Evolutionary conservation across 2,329 filamentous ascomycete genomes (phyloP).

Genomic region (Mariannaea elegans): DNA sequence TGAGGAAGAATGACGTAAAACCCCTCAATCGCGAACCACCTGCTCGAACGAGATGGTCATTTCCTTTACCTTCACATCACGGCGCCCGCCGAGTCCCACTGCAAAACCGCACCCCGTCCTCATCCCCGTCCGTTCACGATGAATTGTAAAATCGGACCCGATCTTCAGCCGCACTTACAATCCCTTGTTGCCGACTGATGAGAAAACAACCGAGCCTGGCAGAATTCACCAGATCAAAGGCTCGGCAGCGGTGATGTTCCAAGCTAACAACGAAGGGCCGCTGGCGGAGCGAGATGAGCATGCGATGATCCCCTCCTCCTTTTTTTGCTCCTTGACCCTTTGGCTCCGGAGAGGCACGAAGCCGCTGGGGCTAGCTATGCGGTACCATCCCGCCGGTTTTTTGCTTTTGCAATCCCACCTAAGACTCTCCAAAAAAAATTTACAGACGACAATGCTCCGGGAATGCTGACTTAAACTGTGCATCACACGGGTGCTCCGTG

Average conservation of each 20-base stretch:
- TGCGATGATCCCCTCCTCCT: slow-evolving; percentile 19
- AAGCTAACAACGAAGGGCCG: not conserved
- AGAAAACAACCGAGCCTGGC: not conserved
- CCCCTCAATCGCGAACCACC: too few relatives aligned
- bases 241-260: not conserved
- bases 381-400: not conserved
- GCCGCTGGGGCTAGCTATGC: not conserved
- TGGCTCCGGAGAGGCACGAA: not conserved
- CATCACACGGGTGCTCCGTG: too few relatives aligned
- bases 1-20: too few relatives aligned
- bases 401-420: not conserved
- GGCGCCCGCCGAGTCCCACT: not conserved
- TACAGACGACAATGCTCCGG: not conserved
- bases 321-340: not conserved
- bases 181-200: not conserved
- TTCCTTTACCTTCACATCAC: not conserved
- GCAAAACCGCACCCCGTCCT: not conserved
- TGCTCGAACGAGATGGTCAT: not conserved
- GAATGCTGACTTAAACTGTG: too few relatives aligned
- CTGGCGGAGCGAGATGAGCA: slow-evolving; percentile 21
- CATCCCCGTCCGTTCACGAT: not conserved
- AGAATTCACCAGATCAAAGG: not conserved
- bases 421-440: too few relatives aligned
- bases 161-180: too few relatives aligned
- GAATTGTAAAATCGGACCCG: not conserved